Conservation (phyloP, 2,329 filamentous ascomycete genomes). For the Sporothrix schenckii region DNA sequence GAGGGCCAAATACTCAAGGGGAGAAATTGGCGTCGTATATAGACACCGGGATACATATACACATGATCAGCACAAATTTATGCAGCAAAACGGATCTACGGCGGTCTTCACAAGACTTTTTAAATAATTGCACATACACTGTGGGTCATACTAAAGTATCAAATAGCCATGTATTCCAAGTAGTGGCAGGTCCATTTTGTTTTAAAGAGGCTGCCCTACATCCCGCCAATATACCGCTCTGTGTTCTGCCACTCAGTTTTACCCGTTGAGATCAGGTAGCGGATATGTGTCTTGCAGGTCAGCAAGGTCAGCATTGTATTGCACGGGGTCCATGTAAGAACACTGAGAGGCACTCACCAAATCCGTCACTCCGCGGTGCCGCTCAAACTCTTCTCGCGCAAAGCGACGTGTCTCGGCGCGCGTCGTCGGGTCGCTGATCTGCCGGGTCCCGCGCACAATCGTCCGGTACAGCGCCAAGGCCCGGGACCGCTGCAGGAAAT, state of each 20-base stretch:
- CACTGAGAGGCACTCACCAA: constrained; percentile 48
- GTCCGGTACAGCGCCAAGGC: constrained; percentile 61
- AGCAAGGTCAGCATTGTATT: neutral
- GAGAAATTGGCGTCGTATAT: neutral
- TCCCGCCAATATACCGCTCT: constrained; percentile 58
- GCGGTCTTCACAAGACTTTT: too few relatives aligned
- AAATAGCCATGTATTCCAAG: neutral
- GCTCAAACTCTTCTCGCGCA: constrained; percentile 64
- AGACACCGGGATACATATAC: neutral
- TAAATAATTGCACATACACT: too few relatives aligned
- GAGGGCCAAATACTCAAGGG: neutral
- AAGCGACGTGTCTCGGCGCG: constrained; percentile 60
- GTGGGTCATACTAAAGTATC: neutral
- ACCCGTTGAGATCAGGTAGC: constrained; percentile 65
- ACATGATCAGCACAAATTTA: constrained; percentile 14
- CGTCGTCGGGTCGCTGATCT: constrained; percentile 55
- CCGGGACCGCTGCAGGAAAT: constrained; percentile 63
- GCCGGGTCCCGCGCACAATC: constrained; percentile 58
- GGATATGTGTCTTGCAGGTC: constrained; percentile 57
- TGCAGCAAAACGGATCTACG: neutral
- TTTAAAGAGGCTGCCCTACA: constrained; percentile 41
- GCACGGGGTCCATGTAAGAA: neutral
- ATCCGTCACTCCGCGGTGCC: constrained; percentile 60
- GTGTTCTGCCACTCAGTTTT: constrained; percentile 68
- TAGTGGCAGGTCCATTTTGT: neutral